A percentile compares a stretch with the other conserved stretches of the same genome.
Evolutionary conservation across 2,329 filamentous ascomycete genomes (phyloP).

Genomic region (Fusarium neocosmosporiellum): DNA sequence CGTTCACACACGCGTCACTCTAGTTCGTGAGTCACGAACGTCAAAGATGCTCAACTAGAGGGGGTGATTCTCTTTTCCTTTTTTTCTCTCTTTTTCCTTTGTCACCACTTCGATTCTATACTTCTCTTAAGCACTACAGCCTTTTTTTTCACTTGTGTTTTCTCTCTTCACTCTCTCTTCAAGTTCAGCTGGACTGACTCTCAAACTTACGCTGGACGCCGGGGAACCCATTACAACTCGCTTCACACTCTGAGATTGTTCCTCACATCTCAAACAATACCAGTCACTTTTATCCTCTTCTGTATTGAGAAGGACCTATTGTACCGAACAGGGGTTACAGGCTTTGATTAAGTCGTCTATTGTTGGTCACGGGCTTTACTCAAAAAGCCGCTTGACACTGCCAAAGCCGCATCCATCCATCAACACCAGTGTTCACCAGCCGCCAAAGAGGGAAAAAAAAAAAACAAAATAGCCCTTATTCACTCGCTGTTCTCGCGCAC

Average conservation of each 20-base stretch:
- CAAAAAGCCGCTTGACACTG: constrained; percentile 6
- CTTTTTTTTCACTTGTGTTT: constrained; percentile 34
- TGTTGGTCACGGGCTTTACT: constrained; percentile 21
- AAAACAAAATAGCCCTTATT: background rate
- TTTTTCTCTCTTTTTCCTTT: constrained; percentile 32
- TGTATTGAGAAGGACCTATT: background rate
- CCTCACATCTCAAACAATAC: constrained; percentile 8
- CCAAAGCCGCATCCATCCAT: background rate
- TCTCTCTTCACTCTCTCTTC: constrained; percentile 23
- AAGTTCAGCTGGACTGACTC: constrained; percentile 44
- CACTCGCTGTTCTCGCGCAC: constrained; percentile 31
- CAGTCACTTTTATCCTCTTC: background rate
- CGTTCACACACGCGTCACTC: constrained; percentile 26
- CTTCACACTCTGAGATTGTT: constrained; percentile 12
- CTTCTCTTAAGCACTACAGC: constrained; percentile 18
- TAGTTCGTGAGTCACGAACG: constrained; percentile 44
- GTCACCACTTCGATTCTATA: constrained; percentile 24
- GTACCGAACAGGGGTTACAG: background rate
- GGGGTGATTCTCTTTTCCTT: constrained; percentile 30
- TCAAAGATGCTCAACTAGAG: constrained; percentile 38
- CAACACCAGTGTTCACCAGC: constrained; percentile 40
- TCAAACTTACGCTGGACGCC: constrained; percentile 31
- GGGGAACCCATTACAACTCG: constrained; percentile 21
- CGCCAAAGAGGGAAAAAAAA: background rate
- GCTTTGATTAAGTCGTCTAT: constrained; percentile 1